phyloP scores from a whole-genome alignment of 1,139 yeast species.

The Debaryomycetaceae sp. region DNA sequence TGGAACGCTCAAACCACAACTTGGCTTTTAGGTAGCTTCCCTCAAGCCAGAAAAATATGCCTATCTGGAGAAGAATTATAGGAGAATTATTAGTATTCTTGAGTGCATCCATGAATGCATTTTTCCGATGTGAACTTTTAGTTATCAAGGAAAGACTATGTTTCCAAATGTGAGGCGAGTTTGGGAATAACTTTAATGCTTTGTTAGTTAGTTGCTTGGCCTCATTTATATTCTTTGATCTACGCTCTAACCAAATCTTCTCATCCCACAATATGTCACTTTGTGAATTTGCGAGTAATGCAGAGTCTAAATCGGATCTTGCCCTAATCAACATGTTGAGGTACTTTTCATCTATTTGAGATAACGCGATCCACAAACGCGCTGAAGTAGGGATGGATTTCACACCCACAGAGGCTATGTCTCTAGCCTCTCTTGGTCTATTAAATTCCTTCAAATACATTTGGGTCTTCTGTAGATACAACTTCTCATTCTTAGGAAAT shows the following conservation, averaged over 20 bases:
- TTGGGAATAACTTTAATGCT: constrained; percentile 60
- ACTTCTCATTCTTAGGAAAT: constrained; percentile 46
- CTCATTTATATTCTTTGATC: constrained; percentile 46
- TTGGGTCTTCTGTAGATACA: constrained; percentile 61
- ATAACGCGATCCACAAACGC: constrained; percentile 55
- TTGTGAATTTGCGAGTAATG: constrained; percentile 50
- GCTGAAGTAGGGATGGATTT: constrained; percentile 41
- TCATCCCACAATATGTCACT: constrained; percentile 55
- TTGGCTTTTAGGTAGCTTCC: constrained; percentile 64
- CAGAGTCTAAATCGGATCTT: constrained; percentile 70
- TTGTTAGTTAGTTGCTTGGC: constrained; percentile 56
- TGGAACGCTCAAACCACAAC: constrained; percentile 74
- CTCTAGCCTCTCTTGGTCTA: constrained; percentile 40
- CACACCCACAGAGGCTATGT: constrained; percentile 47
- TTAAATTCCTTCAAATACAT: constrained; percentile 32
- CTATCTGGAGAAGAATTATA: constrained; percentile 59
- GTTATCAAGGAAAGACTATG: constrained; percentile 51
- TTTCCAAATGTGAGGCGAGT: constrained; percentile 61
- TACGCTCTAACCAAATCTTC: constrained; percentile 55
- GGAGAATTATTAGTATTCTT: constrained; percentile 61
- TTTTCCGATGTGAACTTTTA: constrained; percentile 56
- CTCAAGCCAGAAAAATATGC: constrained; percentile 64
- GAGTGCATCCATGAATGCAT: constrained; percentile 70
- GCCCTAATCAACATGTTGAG: constrained; percentile 52
- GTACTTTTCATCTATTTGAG: constrained; percentile 44